Evolutionary conservation across 225 moss, liverwort and hornwort species (phyloP).

Genomic region (Pseudisothecium myosuroides): DNA sequence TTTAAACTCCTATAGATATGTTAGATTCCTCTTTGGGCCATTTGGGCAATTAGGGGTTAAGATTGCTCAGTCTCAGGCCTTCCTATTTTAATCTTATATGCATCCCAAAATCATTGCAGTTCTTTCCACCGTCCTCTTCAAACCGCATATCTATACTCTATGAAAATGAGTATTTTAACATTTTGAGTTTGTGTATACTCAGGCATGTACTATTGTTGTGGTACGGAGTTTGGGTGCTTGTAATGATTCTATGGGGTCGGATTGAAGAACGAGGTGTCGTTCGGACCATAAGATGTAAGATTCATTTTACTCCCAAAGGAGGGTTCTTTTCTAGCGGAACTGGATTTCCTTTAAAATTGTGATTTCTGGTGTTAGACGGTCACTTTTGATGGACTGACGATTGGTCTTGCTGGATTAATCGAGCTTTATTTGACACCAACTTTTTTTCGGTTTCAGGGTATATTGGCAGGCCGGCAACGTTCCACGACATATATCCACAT

Average conservation of each 20-base stretch:
- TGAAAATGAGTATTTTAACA: not conserved
- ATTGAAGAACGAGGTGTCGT: conserved; percentile 58
- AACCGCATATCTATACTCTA: not conserved
- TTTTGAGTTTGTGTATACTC: not conserved
- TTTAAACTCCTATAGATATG: not conserved
- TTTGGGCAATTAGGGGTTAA: not conserved
- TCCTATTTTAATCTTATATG: not conserved
- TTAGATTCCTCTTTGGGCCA: not conserved
- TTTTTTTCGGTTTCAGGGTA: conserved; percentile 38
- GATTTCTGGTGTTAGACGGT: not conserved
- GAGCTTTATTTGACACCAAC: not conserved
- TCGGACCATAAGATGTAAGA: conserved; percentile 66
- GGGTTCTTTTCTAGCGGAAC: not conserved
- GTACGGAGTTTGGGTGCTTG: conserved; percentile 79
- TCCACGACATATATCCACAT: conserved; percentile 71
- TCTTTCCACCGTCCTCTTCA: not conserved
- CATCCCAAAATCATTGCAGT: not conserved
- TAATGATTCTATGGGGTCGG: conserved; percentile 67
- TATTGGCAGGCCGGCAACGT: conserved; percentile 55
- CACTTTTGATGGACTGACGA: not conserved
- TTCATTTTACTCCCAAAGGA: not conserved
- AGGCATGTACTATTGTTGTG: conserved; percentile 83
- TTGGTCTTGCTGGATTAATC: not conserved
- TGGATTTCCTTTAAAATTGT: not conserved
- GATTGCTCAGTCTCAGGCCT: not conserved